phyloP scores from a whole-genome alignment of 352 stramenopile genomes.

The Globisporangium sylvaticum region DNA sequence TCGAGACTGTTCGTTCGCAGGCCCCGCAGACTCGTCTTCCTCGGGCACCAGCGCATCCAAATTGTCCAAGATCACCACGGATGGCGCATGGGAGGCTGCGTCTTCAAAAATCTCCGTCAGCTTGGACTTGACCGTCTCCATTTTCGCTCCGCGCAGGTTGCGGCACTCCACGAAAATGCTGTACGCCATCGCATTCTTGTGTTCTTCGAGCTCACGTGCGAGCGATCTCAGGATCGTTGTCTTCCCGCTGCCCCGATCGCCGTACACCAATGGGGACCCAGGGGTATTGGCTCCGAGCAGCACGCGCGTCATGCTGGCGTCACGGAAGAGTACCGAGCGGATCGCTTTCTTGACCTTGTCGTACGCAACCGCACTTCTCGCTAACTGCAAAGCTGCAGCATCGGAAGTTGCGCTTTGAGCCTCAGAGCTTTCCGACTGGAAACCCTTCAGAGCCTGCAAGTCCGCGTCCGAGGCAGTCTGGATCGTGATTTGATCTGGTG shows the following conservation, averaged over 20 bases:
- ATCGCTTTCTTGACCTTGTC: constrained; percentile 37
- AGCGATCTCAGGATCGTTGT: constrained; percentile 61
- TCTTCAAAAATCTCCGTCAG: constrained; percentile 57
- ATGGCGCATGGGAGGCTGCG: constrained; percentile 39
- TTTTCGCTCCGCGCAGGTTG: constrained; percentile 79
- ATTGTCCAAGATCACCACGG: constrained; percentile 78
- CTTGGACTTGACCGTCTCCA: constrained; percentile 75
- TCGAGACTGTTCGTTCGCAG: constrained; percentile 80
- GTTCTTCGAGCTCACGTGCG: constrained; percentile 28
- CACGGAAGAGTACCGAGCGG: constrained; percentile 42
- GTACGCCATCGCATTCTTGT: constrained; percentile 33
- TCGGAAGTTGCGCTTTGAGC: constrained; percentile 17
- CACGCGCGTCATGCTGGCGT: constrained; percentile 50
- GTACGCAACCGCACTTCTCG: constrained; percentile 42
- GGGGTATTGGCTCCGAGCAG: constrained; percentile 54
- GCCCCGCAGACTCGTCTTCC: constrained; percentile 67
- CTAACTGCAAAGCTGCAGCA: constrained; percentile 32
- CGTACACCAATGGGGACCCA: constrained; percentile 63
- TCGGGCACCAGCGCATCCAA: constrained; percentile 77
- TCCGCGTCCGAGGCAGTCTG: constrained; percentile 23
- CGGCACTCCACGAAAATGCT: constrained; percentile 61
- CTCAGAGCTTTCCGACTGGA: constrained; percentile 9
- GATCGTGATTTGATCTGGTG: constrained; percentile 28
- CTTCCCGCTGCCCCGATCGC: constrained; percentile 77
- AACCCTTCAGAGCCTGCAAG: constrained; percentile 22